Conservation (phyloP, 768 basidiomycete genomes). For the Gautieria morchelliformis region DNA sequence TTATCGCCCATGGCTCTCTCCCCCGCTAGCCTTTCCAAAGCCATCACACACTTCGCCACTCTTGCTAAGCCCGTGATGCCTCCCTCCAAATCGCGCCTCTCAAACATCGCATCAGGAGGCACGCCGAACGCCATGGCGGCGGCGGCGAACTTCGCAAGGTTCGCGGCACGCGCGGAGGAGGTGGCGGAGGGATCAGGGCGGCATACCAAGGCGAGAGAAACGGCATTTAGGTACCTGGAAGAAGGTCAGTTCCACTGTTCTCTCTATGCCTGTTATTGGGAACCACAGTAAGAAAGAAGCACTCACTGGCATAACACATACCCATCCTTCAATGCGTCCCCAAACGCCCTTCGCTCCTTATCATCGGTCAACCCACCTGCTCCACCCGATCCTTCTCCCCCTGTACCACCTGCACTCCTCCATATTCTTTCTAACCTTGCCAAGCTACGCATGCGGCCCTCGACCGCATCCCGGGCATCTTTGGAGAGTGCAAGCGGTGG, state of each 20-base stretch:
- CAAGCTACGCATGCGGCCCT: conserved; percentile 50
- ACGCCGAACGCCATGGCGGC: conserved; percentile 63
- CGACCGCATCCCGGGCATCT: conserved; percentile 65
- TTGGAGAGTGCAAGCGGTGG: not conserved
- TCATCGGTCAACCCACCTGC: conserved; percentile 43
- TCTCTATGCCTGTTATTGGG: conserved; percentile 8
- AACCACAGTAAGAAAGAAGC: not conserved
- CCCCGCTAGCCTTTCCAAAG: conserved; percentile 56
- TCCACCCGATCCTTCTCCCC: conserved; percentile 32
- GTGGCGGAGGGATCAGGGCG: conserved; percentile 54
- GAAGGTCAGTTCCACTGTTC: conserved; percentile 14
- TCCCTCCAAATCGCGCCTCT: conserved; percentile 55
- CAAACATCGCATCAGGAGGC: conserved; percentile 52
- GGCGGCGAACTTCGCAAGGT: conserved; percentile 70
- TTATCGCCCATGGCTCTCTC: conserved; percentile 20
- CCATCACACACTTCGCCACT: conserved; percentile 66
- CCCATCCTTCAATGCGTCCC: conserved; percentile 73
- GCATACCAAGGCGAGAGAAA: conserved; percentile 49
- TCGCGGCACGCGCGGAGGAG: conserved; percentile 25
- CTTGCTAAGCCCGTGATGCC: conserved; percentile 39
- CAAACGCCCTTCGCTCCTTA: conserved; percentile 61
- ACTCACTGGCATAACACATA: conserved; percentile 87
- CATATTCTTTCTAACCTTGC: conserved; percentile 66
- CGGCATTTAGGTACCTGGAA: conserved; percentile 69
- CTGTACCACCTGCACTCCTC: conserved; percentile 34